Evolutionary conservation across 2,329 filamentous ascomycete genomes (phyloP), one percentile per base, ranked within the genome.

Genomic region (Aureobasidium leucospermi): DNA sequence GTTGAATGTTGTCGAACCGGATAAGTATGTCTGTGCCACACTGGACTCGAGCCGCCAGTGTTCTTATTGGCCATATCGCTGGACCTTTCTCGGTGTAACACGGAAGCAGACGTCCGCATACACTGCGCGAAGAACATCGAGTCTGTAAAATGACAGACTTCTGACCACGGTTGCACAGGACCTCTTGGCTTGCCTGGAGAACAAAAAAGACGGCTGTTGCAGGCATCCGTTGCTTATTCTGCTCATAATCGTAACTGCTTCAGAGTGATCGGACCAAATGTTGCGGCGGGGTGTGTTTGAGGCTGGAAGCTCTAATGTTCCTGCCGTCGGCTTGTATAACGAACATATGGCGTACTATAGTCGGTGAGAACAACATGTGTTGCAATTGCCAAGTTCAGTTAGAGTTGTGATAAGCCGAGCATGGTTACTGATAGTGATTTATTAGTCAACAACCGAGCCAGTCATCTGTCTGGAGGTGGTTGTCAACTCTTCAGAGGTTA

Each of bases 1-100:
- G n/a, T 55, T 34, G 29, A 55, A 55, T 34, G 38, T 29, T 55
- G 51, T 43, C 43, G 38, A 55, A 43, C 51, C 51, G 51, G 51
- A 55, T 34, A 43, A 55, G 28, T 41, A n/a, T 43, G 51, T 34
- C 34, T 43, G 51, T 43, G 51, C 51, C 51, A 43, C 51, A n/a
- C 2, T 31, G 29, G 51, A 55, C 51, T 55, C 51, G 51, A 55
- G 29, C 23, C 15, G 28, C 36, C 29, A 28, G 4, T n/a, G 11
- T 43, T 32, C 29, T 19, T 6, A 34, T 55, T 42, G 39, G 38
- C 32, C 38, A 11, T 32, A 19, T 23, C 16, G 29, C 29, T 55
- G 29, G 38, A 43, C 49, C 49, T 53, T 41, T 34, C 15, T 53
- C 49, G 38, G 49, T 42, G 23, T 28, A 42, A 42, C 28, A 36